Base-by-base conservation (phyloP, 2,329 filamentous ascomycete genomes). In the Tolypocladium inflatum region DNA sequence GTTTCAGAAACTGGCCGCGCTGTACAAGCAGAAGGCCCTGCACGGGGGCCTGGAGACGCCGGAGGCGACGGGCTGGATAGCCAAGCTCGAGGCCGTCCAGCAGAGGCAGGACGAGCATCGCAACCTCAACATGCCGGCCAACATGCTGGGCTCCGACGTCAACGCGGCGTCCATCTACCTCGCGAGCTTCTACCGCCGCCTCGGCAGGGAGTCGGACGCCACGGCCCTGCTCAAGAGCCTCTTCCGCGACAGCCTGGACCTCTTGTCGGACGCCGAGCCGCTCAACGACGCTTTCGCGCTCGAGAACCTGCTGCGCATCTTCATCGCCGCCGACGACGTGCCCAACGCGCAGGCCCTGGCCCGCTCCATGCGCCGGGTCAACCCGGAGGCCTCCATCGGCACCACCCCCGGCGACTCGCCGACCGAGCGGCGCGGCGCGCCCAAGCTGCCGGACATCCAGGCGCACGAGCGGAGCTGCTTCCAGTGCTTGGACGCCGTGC, bases 91-190 rank as follows among this genome's bases (percentile, higher is more conserved):
- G 56, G 63, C 62, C 51, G 68, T 76, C 6, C 70, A 71, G 57
- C 57, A 62, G 6, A 71, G 74, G 64, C 73, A 76, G 55, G 67
- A 66, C 56, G 65, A 67, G 33, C 72, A 76, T 23, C 71, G 73
- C 55, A 73, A 73, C 56, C 64, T 67, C 3, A 69, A 76, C 26
- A 73, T 76, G 61, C 74, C 74, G 4, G 63, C 72, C 23, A 67
- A 70, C 57, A 74, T 76, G 63, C 68, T 73, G 1, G 74, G 74
- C 0, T 74, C 73, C 0, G 74, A 76, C 39, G 68, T 75, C 59
- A 76, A 77, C 55, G 70, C 71, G 2, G 74, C 74, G 0, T 69
- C 72, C 19, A 71, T 77, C 26, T 76, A 74, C 60, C 67, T 75
- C 13, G 68, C 72, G 1, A 65, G 74, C 17, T 69, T 76, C 56